These are phyloP conservation scores for Mycocentrospora acerina DNA, from an alignment of 2,329 filamentous ascomycete genomes.

Conservation along the genomic window DNA sequence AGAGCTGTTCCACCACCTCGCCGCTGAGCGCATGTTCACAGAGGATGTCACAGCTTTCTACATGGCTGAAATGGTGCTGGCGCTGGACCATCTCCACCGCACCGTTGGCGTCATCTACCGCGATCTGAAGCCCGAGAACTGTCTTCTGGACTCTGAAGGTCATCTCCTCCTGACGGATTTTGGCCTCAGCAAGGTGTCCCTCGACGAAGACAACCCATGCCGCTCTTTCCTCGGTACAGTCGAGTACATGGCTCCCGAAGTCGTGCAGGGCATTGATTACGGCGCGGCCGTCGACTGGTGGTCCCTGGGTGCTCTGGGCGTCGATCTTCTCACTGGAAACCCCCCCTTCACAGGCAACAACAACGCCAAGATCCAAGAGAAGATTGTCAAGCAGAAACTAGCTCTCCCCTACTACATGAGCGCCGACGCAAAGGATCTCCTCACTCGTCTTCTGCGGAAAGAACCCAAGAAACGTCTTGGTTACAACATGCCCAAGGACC, in stretches of 20 bases:
- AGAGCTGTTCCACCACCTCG: slow-evolving; percentile 93
- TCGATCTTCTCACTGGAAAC: slow-evolving; percentile 87
- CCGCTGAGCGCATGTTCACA: slow-evolving; percentile 90
- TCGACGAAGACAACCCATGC: slow-evolving; percentile 71
- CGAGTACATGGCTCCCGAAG: slow-evolving; percentile 98
- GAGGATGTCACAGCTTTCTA: slow-evolving; percentile 92
- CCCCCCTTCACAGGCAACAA: slow-evolving; percentile 91
- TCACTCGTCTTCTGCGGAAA: slow-evolving; percentile 86
- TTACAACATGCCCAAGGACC: slow-evolving; percentile 83
- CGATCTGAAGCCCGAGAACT: slow-evolving; percentile 97
- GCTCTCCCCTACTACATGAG: slow-evolving; percentile 86
- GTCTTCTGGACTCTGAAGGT: slow-evolving; percentile 84
- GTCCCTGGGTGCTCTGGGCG: slow-evolving; percentile 91
- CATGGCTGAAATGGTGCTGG: slow-evolving; percentile 97
- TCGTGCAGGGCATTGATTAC: slow-evolving; percentile 84
- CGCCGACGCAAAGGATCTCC: slow-evolving; percentile 88
- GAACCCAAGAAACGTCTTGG: slow-evolving; percentile 90
- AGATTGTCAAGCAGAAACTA: slow-evolving; percentile 92
- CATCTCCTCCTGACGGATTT: slow-evolving; percentile 96
- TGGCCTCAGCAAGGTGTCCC: slow-evolving; percentile 89
- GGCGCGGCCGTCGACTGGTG: slow-evolving; percentile 98
- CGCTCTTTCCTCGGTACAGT: slow-evolving; percentile 92
- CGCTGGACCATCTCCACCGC: slow-evolving; percentile 88
- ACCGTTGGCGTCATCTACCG: slow-evolving; percentile 94
- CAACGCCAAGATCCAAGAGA: slow-evolving; percentile 91